These are phyloP conservation scores for Candolleomyces eurysporus DNA, from an alignment of 768 basidiomycete species.

Conservation along the genomic window DNA sequence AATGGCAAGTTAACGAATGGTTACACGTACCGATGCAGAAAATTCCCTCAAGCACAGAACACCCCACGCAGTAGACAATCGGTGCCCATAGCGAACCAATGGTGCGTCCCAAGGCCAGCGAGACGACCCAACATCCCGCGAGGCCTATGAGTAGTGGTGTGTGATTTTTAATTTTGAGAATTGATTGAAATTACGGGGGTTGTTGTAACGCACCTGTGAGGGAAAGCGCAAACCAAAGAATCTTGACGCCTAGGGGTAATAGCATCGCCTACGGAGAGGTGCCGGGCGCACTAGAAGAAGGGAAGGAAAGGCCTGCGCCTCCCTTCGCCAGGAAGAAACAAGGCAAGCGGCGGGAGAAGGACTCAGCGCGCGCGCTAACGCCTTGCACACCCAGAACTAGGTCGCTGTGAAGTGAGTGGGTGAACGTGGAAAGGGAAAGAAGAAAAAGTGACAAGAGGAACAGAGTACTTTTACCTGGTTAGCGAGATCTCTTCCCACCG, in stretches of 20 bases:
- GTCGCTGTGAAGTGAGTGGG: no score
- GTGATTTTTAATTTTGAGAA: not conserved
- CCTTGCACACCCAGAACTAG: no score
- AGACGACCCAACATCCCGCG: conserved; percentile 47
- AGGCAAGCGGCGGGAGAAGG: no score
- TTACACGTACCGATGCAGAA: conserved; percentile 55
- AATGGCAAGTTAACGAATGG: no score
- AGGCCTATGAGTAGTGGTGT: conserved; percentile 36
- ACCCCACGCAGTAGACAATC: conserved; percentile 45
- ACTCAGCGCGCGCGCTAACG: no score
- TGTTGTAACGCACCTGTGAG: conserved; percentile 40
- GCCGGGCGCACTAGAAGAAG: not conserved
- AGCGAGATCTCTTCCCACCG: no score
- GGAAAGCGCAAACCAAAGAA: conserved; percentile 58
- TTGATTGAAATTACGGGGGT: not conserved
- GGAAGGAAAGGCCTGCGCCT: no score
- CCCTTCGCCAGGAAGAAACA: no score
- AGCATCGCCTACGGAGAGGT: not conserved
- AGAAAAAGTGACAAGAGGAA: no score
- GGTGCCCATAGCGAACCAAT: conserved; percentile 48
- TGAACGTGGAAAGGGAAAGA: no score
- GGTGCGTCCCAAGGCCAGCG: conserved; percentile 43
- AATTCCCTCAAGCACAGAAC: conserved; percentile 49
- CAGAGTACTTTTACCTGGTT: no score
- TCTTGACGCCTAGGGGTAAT: conserved; percentile 51